Evolutionary conservation across 139 green algal species (phyloP), one percentile per base, ranked within the genome.

Genomic region (Picochlorum costavermella): DNA sequence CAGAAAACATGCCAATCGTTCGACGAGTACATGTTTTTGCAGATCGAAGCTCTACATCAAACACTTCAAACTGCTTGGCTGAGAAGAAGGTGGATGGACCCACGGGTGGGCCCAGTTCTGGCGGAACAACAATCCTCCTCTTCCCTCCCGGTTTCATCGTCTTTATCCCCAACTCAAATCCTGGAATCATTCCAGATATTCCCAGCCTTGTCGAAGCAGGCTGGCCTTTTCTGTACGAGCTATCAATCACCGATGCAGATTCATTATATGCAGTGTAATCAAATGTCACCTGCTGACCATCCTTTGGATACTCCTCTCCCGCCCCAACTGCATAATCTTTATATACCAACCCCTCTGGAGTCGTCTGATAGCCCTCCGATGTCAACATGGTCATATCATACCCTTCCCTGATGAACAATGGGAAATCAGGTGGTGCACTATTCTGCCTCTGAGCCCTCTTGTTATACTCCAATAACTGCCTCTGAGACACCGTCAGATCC

Each of bases 241-340:
- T 89, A 77, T 99, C 94, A 50, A 98, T 96, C 13, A 71, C 25
- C 20, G 31, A 56, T 37, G 65, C 65, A 1, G 72, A 84, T 74
- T 99, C 94, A 70, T 99, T 99, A 81, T 96, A 99, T 2, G 84
- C 94, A 0, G 80, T 92, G 81, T 99, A 99, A 63, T 97, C 66
- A 72, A 98, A 98, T 5, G 84, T 67, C 16, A 94, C 85, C 81
- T 98, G 74, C 73, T 99, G 87, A 0, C 87, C 89, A 53, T 96
- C 84, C 33, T 67, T 5, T 2, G 91, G 90, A 36, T 58, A 61
- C 46, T 53, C n/a, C 6, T 60, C 20, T 0, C 85, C 88, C 2
- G 5, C 36, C 6, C 88, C 90, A 29, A 71, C 67, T 37, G 81
- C 70, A 63, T 85, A 90, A 63, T 96, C 89, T 73, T 87, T 86